Evolutionary conservation across 495 filamentous ascomycete species (phyloP).

Genomic region (Trichoderma virens): DNA sequence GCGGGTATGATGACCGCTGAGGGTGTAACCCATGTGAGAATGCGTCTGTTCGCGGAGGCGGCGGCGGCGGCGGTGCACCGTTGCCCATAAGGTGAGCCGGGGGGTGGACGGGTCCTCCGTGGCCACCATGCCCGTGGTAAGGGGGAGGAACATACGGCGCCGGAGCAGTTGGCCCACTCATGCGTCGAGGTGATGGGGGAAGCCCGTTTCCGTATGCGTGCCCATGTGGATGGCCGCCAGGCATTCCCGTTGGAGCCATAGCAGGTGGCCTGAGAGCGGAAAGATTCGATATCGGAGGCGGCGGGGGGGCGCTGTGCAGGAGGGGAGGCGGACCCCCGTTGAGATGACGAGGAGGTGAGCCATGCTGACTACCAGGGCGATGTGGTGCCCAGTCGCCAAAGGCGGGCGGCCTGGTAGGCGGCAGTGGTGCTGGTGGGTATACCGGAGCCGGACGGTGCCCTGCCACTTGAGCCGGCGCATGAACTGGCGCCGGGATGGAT

Average conservation of each 20-base stretch:
- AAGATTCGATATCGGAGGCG: constrained; percentile 27
- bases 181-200: constrained; percentile 31
- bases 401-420: constrained; percentile 24
- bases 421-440: constrained; percentile 19
- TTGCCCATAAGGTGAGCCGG: constrained; percentile 30
- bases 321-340: constrained; percentile 2
- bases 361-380: constrained; percentile 8
- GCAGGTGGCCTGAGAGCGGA: constrained; percentile 26
- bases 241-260: constrained; percentile 33
- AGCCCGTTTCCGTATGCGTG: constrained; percentile 32
- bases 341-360: constrained; percentile 10
- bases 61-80: constrained; percentile 18
- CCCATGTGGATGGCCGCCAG: constrained; percentile 28
- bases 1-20: constrained; percentile 24
- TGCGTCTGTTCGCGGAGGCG: constrained; percentile 23
- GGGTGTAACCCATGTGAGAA: constrained; percentile 28
- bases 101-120: constrained; percentile 19
- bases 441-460: constrained; percentile 23
- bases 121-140: constrained; percentile 15
- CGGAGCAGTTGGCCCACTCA: constrained; percentile 22
- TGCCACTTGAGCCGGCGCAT: constrained; percentile 21
- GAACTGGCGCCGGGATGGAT: constrained; percentile 16
- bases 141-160: constrained; percentile 9
- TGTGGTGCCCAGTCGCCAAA: constrained; percentile 15
- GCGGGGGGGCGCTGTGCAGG: background rate